These are phyloP conservation scores for Harringtonia aguacate DNA, from an alignment of 2,329 filamentous ascomycete species.

Conservation along the genomic window DNA sequence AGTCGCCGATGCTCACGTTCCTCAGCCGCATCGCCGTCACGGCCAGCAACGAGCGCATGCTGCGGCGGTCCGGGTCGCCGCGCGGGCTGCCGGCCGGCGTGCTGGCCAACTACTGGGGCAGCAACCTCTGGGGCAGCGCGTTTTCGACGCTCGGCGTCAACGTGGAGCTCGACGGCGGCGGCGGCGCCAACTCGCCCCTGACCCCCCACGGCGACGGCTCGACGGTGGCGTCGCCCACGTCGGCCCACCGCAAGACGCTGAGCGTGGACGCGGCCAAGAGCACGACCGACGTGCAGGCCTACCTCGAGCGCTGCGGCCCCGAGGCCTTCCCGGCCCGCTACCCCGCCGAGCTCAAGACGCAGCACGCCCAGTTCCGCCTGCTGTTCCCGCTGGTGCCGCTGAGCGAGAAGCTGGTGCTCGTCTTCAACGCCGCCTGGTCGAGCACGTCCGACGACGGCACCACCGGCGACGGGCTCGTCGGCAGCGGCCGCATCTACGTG, in stretches of 20 bases:
- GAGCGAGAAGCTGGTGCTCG: slow-evolving; percentile 75
- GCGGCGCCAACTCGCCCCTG: too few species aligned
- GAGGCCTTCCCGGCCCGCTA: slow-evolving; percentile 65
- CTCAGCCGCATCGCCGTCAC: slow-evolving; percentile 79
- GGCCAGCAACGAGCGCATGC: slow-evolving; percentile 64
- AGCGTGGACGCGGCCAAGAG: slow-evolving; percentile 29
- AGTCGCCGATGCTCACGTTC: slow-evolving; percentile 72
- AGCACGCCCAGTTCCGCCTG: slow-evolving; percentile 87
- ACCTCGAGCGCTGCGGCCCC: slow-evolving; percentile 17
- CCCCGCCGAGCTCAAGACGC: slow-evolving; percentile 68
- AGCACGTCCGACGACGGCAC: slow-evolving; percentile 36
- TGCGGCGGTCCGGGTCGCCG: slow-evolving; percentile 48
- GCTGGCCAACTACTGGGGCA: slow-evolving; percentile 91
- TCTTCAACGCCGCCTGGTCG: slow-evolving; percentile 84
- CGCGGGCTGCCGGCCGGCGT: slow-evolving; percentile 72
- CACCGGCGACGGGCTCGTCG: slow-evolving; percentile 42
- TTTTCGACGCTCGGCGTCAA: slow-evolving; percentile 7
- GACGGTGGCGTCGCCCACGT: neutral
- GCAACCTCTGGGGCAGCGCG: slow-evolving; percentile 55
- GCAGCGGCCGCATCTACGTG: slow-evolving; percentile 70
- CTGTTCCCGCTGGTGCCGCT: slow-evolving; percentile 73
- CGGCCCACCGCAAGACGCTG: slow-evolving; percentile 30
- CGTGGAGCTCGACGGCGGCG: slow-evolving; percentile 8
- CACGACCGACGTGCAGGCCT: slow-evolving; percentile 13
- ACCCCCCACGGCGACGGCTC: neutral